Base-by-base conservation (phyloP, 1,139 yeast species). In the Lodderomyces pseudojiufengensis region DNA sequence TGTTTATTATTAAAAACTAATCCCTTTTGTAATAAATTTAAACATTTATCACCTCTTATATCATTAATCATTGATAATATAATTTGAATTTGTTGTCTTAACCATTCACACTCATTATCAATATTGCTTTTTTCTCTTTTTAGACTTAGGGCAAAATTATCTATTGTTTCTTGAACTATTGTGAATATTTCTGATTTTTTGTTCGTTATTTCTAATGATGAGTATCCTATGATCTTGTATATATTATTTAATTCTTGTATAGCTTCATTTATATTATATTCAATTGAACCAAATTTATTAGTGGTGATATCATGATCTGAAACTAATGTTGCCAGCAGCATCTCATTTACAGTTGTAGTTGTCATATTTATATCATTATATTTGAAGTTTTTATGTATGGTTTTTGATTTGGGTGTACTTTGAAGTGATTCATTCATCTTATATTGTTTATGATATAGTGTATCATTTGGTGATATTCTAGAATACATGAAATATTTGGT, bases 91-190 rank as follows among this genome's bases (percentile, higher is more conserved):
- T 70, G 75, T 44, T 70, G 73, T 35, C 73, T 48, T 37, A 70
- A 52, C 75, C 76, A 70, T 36, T 67, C 73, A 49, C 74, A 68
- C 43, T 70, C 76, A 39, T 61, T 64, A 35, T 61, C 67, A 3
- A 70, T 64, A 39, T 52, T 62, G 24, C 44, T 52, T 49, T 62
- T 65, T 43, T 70, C 74, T 40, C 73, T 51, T 29, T 55, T 57
- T 14, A 69, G 49, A 29, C 45, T 59, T 21, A 45, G 39, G 3
- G 68, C 57, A 44, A 66, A 67, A 30, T 59, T 57, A 9, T 50
- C 35, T 12, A 70, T 67, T 8, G 73, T 65, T 20, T 63, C 64
- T 33, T 66, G 64, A n/a, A 70, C 59, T 4, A 58, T 63, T 12
- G 48, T 56, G 40, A 68, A 69, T 24, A 70, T 66, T 39, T 69